phyloP scores from a whole-genome alignment of 345 rosid genomes.

The Microcos paniculata region DNA sequence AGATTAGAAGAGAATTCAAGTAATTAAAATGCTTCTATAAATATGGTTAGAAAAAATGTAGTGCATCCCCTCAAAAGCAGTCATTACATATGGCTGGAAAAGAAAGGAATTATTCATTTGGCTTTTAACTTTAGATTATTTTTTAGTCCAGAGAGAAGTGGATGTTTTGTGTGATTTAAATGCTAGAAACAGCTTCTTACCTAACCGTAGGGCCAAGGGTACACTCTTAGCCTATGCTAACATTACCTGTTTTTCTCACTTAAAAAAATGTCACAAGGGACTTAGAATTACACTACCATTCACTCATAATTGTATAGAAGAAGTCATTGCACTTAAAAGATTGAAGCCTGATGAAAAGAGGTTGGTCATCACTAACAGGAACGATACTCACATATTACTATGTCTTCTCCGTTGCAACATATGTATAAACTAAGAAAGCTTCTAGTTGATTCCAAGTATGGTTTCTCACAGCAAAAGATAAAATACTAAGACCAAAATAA shows the following conservation, averaged over 20 bases:
- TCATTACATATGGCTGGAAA: neutral
- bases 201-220: neutral
- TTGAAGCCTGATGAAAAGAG: neutral
- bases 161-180: neutral
- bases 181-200: neutral
- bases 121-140: neutral
- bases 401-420: neutral
- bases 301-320: neutral
- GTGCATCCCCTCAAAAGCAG: neutral
- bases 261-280: neutral
- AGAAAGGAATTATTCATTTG: neutral
- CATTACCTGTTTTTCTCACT: neutral
- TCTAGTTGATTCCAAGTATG: neutral
- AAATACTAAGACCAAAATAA: constrained; percentile 9
- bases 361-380: neutral
- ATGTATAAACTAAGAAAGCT: neutral
- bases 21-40: neutral
- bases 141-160: neutral
- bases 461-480: neutral
- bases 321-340: neutral
- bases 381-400: neutral
- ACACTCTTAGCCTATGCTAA: neutral
- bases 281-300: neutral
- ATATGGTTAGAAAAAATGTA: neutral
- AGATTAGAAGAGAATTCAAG: neutral